Base-by-base conservation (phyloP, 345 rosid genomes). In the Cardamine chenopodiifolia region DNA sequence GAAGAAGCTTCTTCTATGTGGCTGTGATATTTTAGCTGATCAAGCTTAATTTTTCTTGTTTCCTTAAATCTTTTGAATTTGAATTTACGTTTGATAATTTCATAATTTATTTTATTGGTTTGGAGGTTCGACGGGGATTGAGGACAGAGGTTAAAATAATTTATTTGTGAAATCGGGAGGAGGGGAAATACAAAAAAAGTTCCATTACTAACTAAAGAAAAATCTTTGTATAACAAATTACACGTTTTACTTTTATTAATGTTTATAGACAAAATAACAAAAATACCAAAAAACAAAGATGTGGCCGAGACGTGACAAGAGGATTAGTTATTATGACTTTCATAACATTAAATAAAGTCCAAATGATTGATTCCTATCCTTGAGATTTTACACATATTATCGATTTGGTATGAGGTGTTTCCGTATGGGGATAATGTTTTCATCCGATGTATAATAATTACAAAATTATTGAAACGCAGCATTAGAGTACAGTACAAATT, bases 301-400 rank as follows among this genome's bases (percentile, higher is more conserved):
- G 70, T 73, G 70, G 64, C 45, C 23, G 48, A 18, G 77, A 73
- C 70, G 70, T 73, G 77, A 73, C 25, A 3, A 39, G 37, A n/a
- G 56, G 48, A 63, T 20, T 45, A 54, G 35, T 29, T 52, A 52
- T 18, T 62, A 26, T 20, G 70, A 39, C 4, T 32, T 15, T 28
- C 53, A 37, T 26, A 8, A 62, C 14, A 25, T 39, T 19, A 20
- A 18, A 61, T 26, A 39, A 40, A 53, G 18, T 40, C 42, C 20
- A 64, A 62, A 72, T 72, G 50, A 62, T 71, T 49, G 68, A 39
- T 62, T 28, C 39, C 4, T 71, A 59, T 71, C 61, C 40, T 49
- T 49, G 62, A 62, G 32, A 62, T 50, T 40, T 40, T 26, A 60
- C 53, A 72, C 42, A 18, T 68, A 47, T 72, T 52, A 52, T 52